Evolutionary conservation across 768 basidiomycete species (phyloP), one percentile per base, ranked within the genome.

Genomic region (Grammothele lineata): DNA sequence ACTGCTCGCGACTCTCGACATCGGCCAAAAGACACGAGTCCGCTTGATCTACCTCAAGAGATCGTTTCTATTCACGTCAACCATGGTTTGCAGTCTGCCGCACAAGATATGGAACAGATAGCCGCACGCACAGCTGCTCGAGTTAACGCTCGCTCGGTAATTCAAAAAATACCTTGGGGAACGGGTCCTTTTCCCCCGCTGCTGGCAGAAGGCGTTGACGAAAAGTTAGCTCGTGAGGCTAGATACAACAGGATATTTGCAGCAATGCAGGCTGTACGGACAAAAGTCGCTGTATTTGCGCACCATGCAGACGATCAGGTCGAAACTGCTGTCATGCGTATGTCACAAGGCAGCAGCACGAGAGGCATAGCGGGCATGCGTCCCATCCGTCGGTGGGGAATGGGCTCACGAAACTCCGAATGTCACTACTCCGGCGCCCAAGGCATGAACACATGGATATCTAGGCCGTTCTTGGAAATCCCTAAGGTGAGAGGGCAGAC

Each of bases 261-360:
- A n/a, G 63, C 58, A 0, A 76, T 87, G 76, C 58, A 60, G 5
- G 48, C 53, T 1, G 48, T 62, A 0, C 57, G 69, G 1, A 62
- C 71, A 3, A 53, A 69, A 14, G 60, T 72, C 12, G 60, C 90
- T 44, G 84, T 83, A 1, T 73, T 83, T 40, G 90, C 77, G 0
- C 90, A 92, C 55, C 90, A 92, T 58, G 75, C 75, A 3, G 87
- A 92, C 58, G 90, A 92, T 59, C 87, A 92, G 60, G 75, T 91
- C 9, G 90, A 92, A 61, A 92, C 90, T 0, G 73, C 80, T 24
- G 65, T 92, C 42, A 80, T 90, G 73, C 78, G 90, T 5, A 60
- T 85, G 14, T 71, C 77, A 5, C 73, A 65, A 50, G 81, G 83
- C 0, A 82, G 81, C 5, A 72, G 77, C 2, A 59, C 65, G 35